These are phyloP conservation scores for Melampsora americana DNA, from an alignment of 1,284 basidiomycete genomes.

Conservation along the genomic window DNA sequence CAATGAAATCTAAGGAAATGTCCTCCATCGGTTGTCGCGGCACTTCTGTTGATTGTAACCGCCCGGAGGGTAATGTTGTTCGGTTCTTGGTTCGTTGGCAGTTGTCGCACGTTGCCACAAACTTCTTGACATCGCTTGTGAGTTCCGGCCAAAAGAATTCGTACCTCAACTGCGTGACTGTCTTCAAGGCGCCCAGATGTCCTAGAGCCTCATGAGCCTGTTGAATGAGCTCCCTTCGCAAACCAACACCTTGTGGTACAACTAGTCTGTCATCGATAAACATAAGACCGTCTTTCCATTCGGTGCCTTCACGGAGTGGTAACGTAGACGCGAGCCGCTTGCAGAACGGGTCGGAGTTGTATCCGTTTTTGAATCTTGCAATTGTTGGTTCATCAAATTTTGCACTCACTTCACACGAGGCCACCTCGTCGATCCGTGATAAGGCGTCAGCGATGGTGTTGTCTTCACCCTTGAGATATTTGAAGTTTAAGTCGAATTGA, in stretches of 20 bases:
- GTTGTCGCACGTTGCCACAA: background rate
- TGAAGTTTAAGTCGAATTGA: background rate
- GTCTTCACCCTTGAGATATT: background rate
- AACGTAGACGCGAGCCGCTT: background rate
- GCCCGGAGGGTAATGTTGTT: background rate
- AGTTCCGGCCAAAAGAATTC: background rate
- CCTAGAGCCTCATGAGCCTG: background rate
- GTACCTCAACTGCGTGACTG: background rate
- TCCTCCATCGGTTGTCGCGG: background rate
- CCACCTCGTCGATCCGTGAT: constrained; percentile 48
- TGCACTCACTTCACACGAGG: constrained; percentile 55
- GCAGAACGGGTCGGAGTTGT: background rate
- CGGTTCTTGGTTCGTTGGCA: background rate
- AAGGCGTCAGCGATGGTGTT: constrained; percentile 1
- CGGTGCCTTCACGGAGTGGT: background rate
- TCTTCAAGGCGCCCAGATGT: background rate
- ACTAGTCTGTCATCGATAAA: background rate
- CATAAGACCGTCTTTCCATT: background rate
- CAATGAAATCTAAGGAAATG: background rate
- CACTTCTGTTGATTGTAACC: background rate
- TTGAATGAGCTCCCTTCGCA: background rate
- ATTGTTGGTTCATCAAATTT: constrained; percentile 50
- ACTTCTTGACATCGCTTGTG: background rate
- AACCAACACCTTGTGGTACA: background rate
- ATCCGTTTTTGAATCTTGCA: constrained; percentile 51